Conservation (phyloP, 768 basidiomycete genomes). For the Russula sp. region DNA sequence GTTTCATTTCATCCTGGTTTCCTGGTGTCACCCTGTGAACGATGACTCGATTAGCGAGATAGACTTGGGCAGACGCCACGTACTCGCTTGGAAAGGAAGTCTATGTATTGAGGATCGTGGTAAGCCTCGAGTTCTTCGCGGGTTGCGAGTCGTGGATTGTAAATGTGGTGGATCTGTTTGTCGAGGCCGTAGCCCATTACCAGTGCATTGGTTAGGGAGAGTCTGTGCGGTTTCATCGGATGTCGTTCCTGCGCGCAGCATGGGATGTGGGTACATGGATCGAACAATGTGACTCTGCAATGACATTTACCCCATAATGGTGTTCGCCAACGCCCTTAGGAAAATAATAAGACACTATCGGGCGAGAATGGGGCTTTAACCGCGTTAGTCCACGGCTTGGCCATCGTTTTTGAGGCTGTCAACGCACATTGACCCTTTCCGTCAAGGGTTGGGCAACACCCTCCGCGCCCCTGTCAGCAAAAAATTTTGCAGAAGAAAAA, state of each 20-base stretch:
- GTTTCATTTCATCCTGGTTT: conserved; percentile 59
- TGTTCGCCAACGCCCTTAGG: conserved; percentile 91
- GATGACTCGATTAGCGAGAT: conserved; percentile 1
- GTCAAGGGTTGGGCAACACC: conserved; percentile 74
- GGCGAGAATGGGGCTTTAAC: conserved; percentile 67
- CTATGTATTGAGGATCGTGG: conserved; percentile 93
- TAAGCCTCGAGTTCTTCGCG: conserved; percentile 85
- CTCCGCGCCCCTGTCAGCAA: conserved; percentile 64
- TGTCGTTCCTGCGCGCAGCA: conserved; percentile 70
- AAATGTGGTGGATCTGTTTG: conserved; percentile 90
- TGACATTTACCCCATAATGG: conserved; percentile 81
- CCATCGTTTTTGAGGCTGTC: not conserved
- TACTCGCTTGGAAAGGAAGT: conserved; percentile 83
- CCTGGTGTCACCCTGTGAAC: conserved; percentile 73
- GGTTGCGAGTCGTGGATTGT: conserved; percentile 83
- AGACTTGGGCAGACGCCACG: not conserved
- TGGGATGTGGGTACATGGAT: conserved; percentile 11
- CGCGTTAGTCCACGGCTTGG: not conserved
- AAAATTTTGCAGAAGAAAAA: conserved; percentile 70
- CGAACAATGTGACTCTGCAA: not conserved
- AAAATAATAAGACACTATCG: conserved; percentile 94
- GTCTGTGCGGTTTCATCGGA: conserved; percentile 96
- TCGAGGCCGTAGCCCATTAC: conserved; percentile 96
- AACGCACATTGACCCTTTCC: conserved; percentile 68
- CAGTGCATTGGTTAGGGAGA: conserved; percentile 93